Conservation (phyloP, 2,329 filamentous ascomycete species). For the Penicillium corylophilum region DNA sequence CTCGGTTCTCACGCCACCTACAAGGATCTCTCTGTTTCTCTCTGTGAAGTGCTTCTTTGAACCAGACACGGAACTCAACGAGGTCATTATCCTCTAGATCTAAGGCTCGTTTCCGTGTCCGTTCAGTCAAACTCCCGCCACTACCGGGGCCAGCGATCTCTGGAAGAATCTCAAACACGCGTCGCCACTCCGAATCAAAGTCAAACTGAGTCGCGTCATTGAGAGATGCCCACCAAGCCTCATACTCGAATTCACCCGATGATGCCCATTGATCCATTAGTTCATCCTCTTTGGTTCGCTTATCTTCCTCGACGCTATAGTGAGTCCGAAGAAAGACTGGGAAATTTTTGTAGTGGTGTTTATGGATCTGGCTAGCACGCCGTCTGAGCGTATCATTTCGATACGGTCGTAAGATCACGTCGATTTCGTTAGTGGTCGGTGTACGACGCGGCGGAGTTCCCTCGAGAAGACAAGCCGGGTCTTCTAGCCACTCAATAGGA, state of each 20-base stretch:
- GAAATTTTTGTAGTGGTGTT: not conserved
- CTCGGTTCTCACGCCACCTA: not conserved
- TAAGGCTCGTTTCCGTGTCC: not conserved
- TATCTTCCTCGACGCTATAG: not conserved
- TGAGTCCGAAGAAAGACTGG: not conserved
- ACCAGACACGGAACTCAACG: not conserved
- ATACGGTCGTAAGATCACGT: constrained; percentile 4
- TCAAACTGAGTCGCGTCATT: not conserved
- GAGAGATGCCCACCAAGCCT: not conserved
- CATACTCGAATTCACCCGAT: not conserved
- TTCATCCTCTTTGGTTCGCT: not conserved
- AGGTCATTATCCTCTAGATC: not conserved
- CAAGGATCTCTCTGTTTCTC: not conserved
- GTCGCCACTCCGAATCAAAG: not conserved
- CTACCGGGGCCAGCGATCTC: not conserved
- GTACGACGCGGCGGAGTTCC: not conserved
- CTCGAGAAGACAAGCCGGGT: not conserved
- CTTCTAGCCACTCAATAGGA: not conserved
- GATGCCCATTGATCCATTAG: not conserved
- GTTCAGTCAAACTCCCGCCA: not conserved
- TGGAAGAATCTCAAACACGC: not conserved
- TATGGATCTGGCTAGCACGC: not conserved
- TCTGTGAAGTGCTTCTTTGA: not conserved
- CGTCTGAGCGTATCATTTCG: not conserved
- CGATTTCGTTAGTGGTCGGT: not conserved